phyloP scores from a whole-genome alignment of 352 stramenopile genomes.

The Stephanocyclus meneghinianus region DNA sequence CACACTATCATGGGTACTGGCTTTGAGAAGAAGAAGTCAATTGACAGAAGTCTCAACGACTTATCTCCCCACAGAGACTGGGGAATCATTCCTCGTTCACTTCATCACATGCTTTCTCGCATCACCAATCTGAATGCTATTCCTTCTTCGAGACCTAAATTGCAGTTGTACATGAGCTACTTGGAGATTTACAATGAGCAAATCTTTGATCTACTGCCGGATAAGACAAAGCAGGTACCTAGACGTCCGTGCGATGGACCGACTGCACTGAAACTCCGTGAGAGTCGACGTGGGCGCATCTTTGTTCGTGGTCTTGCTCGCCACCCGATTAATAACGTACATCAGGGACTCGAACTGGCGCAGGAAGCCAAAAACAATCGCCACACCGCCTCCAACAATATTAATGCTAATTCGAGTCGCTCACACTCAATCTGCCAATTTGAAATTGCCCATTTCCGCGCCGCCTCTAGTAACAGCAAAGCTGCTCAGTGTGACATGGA shows the following conservation, averaged over 20 bases:
- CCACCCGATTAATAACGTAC: conserved; percentile 60
- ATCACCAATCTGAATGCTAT: conserved; percentile 35
- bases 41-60: conserved; percentile 48
- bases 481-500: conserved; percentile 2
- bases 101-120: conserved; percentile 70
- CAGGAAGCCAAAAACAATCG: conserved; percentile 69
- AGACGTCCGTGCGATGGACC: conserved; percentile 32
- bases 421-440: conserved; percentile 83
- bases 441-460: conserved; percentile 55
- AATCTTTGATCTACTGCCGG: conserved; percentile 92
- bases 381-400: conserved; percentile 79
- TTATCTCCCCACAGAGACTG: conserved; percentile 81
- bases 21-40: conserved; percentile 57
- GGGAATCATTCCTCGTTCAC: conserved; percentile 79
- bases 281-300: conserved; percentile 63
- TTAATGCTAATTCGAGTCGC: conserved; percentile 77
- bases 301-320: conserved; percentile 71
- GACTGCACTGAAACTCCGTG: conserved; percentile 67
- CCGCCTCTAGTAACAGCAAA: conserved; percentile 1
- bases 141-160: conserved; percentile 24
- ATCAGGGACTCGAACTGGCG: conserved; percentile 68
- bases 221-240: conserved; percentile 35
- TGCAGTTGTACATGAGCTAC: conserved; percentile 87
- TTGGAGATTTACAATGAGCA: conserved; percentile 99
- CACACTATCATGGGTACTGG: conserved; percentile 92